A percentile compares a stretch with the other conserved stretches of the same genome.
phyloP scores from a whole-genome alignment of 2,329 filamentous ascomycete species.

The Botrytis tulipae region DNA sequence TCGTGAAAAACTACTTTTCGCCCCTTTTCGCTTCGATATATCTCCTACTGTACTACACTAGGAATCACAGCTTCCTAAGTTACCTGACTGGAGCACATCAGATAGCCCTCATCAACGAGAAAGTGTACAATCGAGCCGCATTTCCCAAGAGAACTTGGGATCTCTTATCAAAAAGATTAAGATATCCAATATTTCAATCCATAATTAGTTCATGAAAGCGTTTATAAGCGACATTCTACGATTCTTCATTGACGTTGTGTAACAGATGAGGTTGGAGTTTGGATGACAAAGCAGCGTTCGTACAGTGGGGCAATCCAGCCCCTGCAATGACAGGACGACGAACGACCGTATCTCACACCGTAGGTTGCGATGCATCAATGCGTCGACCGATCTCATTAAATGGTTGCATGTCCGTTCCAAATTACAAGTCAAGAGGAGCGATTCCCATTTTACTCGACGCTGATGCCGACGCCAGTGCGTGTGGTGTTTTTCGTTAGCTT shows the following conservation, averaged over 20 bases:
- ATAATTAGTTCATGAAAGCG: fast-evolving
- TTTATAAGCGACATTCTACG: background rate
- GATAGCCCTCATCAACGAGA: background rate
- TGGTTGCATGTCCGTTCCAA: background rate
- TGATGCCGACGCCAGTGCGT: background rate
- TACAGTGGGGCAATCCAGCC: background rate
- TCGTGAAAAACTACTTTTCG: too few species aligned
- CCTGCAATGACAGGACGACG: background rate
- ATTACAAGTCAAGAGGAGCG: background rate
- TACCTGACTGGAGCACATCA: background rate
- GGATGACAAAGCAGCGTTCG: slow-evolving; percentile 14
- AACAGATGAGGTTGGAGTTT: background rate
- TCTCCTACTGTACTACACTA: too few species aligned
- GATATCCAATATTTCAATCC: too few species aligned
- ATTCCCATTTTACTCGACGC: too few species aligned
- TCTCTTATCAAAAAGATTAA: fast-evolving
- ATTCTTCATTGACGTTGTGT: background rate
- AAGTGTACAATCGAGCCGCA: background rate
- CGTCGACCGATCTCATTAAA: fast-evolving
- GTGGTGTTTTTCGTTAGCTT: background rate
- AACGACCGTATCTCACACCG: background rate
- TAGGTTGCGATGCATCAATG: background rate
- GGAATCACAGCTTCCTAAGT: too few species aligned
- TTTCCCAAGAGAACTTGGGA: too few species aligned
- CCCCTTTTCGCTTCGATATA: too few species aligned